A percentile compares a stretch with the other conserved stretches of the same genome.
Evolutionary conservation across 1,284 basidiomycete genomes (phyloP).

Genomic region (Ganoderma sinense): DNA sequence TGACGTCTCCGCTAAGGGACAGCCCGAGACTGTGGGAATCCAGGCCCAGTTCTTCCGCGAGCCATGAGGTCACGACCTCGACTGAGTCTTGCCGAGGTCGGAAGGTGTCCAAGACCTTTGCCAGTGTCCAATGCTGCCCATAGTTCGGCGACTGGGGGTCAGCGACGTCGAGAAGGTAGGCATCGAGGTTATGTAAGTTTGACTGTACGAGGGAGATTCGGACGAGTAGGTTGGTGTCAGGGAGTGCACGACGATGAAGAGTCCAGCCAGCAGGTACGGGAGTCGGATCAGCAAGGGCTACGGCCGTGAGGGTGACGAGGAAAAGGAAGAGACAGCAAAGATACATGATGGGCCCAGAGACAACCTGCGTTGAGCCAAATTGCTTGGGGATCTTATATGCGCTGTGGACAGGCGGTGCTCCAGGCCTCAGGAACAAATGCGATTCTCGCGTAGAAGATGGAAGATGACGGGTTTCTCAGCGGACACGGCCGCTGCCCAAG

Average conservation of each 20-base stretch:
- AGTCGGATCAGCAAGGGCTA: not conserved
- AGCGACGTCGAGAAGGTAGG: conserved; percentile 50
- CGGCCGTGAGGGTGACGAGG: not conserved
- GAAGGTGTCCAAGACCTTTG: conserved; percentile 47
- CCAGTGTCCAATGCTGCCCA: conserved; percentile 50
- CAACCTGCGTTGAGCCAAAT: not conserved
- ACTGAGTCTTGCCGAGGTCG: conserved; percentile 50
- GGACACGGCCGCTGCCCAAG: not conserved
- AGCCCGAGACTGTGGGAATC: conserved; percentile 39
- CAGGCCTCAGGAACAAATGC: not conserved
- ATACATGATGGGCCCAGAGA: not conserved
- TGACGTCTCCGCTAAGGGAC: conserved; percentile 46
- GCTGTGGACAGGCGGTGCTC: not conserved
- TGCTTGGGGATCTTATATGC: not conserved
- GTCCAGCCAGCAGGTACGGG: conserved; percentile 10
- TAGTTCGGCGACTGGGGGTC: conserved; percentile 50
- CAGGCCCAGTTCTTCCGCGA: conserved; percentile 38
- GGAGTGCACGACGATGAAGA: conserved; percentile 16
- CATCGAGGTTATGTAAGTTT: conserved; percentile 49
- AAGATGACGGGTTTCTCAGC: not conserved
- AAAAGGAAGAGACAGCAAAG: not conserved
- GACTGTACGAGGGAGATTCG: conserved; percentile 49
- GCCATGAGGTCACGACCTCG: conserved; percentile 42
- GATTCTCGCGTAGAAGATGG: conserved; percentile 2
- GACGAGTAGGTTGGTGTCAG: not conserved